Evolutionary conservation across 192 early-diverging fungal species (phyloP).

Genomic region (Backusella australiensis): DNA sequence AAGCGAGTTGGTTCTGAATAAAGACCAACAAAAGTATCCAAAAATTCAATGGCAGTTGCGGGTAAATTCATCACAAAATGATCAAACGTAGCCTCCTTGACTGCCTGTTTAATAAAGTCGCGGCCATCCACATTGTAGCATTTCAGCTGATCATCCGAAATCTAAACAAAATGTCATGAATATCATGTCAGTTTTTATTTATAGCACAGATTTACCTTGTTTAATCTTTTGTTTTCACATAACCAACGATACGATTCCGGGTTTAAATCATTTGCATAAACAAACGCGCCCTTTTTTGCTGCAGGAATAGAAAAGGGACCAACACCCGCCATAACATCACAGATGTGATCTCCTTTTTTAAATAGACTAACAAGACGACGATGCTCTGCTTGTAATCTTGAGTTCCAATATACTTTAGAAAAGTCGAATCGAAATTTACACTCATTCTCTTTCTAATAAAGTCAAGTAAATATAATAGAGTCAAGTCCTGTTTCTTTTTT

Average conservation of each 20-base stretch:
- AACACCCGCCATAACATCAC: slow-evolving; percentile 98
- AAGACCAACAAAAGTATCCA: slow-evolving; percentile 13
- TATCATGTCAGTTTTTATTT: slow-evolving; percentile 29
- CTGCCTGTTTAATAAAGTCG: slow-evolving; percentile 80
- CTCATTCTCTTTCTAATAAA: slow-evolving; percentile 76
- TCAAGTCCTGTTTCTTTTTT: not conserved
- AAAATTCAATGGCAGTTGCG: slow-evolving; percentile 92
- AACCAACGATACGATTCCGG: slow-evolving; percentile 84
- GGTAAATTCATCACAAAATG: slow-evolving; percentile 99
- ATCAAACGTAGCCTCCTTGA: slow-evolving; percentile 74
- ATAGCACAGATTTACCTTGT: slow-evolving; percentile 63
- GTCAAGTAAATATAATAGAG: not conserved
- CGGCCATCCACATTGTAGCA: slow-evolving; percentile 91
- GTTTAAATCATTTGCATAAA: slow-evolving; percentile 98
- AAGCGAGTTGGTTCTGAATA: slow-evolving; percentile 40
- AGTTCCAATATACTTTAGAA: slow-evolving; percentile 99
- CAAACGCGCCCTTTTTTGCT: slow-evolving; percentile 73
- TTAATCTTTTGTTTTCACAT: slow-evolving; percentile 74
- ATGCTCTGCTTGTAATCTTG: slow-evolving; percentile 92
- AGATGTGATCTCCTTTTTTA: slow-evolving; percentile 65
- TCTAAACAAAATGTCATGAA: slow-evolving; percentile 36
- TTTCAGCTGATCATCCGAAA: not conserved
- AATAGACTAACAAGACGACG: slow-evolving; percentile 86
- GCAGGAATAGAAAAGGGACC: slow-evolving; percentile 96
- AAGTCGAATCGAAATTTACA: slow-evolving; percentile 94